Base-by-base conservation (phyloP, 768 basidiomycete species). In the Pleurotus djamor region DNA sequence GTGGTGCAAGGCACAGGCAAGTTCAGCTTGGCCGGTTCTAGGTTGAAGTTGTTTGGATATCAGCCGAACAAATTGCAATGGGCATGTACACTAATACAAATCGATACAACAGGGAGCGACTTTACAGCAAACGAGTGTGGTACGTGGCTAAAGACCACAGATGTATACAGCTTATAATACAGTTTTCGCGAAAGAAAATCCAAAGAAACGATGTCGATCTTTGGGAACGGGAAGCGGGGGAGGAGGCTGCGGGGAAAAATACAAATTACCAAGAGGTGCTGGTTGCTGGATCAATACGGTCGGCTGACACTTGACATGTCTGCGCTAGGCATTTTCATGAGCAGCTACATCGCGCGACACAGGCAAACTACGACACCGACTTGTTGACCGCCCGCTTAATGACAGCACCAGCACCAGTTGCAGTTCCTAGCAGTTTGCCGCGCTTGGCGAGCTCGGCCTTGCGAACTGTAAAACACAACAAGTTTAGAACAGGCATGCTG, bases 201-300 rank as follows among this genome's bases (percentile, higher is more conserved):
- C 74, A 55, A 68, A 67, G n/a, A 74, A 37, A 17, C 63, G 59
- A 60, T 69, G 64, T 21, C 68, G 66, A 63, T 74, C 71, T n/a
- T 62, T 59, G 4, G 45, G 59, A 14, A 28, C 21, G 21, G 65
- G 59, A 12, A 62, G 54, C 10, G 54, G 41, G 10, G 32, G 32
- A 38, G 10, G 17, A 7, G 37, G 44, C 21, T 44, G 16, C 52
- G 59, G 43, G 68, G 65, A 17, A 65, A 28, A 28, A 28, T 28
- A 28, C 21, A 28, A 28, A 28, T 28, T 28, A 28, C 21, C 3
- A 28, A 28, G 21, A 28, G 21, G 21, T 28, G 21, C 21, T 28
- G 21, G 21, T 28, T 28, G 21, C 21, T 28, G 60, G 32, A 62
- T 60, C 43, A 52, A 57, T 60, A 70, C 67, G 0, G 71, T 73